These are phyloP conservation scores for Neonectria neomacrospora DNA, from an alignment of 2,329 filamentous ascomycete species.

Conservation along the genomic window DNA sequence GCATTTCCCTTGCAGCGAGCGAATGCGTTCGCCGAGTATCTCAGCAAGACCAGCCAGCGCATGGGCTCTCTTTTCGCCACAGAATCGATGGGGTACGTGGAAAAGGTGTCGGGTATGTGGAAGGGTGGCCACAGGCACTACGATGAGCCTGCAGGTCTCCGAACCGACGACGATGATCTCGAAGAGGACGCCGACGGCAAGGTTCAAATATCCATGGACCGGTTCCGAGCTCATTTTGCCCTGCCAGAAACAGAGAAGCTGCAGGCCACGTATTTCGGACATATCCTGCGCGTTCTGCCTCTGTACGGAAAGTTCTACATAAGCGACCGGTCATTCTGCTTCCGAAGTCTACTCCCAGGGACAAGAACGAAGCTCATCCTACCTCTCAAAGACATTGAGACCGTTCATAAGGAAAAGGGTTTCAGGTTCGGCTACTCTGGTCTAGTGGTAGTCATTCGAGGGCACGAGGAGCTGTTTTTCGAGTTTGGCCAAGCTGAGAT, in stretches of 20 bases:
- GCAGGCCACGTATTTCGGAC: constrained; percentile 91
- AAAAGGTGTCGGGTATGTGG: constrained; percentile 98
- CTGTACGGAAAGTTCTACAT: constrained; percentile 98
- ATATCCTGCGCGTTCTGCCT: constrained; percentile 87
- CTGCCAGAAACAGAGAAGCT: constrained; percentile 86
- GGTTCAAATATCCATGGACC: constrained; percentile 74
- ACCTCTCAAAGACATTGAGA: constrained; percentile 91
- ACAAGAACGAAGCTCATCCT: constrained; percentile 93
- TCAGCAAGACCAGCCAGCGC: constrained; percentile 80
- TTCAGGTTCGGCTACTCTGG: constrained; percentile 93
- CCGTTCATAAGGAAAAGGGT: constrained; percentile 92
- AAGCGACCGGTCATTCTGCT: constrained; percentile 88
- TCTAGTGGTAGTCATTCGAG: constrained; percentile 90
- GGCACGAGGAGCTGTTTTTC: constrained; percentile 96
- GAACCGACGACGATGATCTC: constrained; percentile 65
- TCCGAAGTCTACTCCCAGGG: constrained; percentile 88
- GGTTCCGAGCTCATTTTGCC: constrained; percentile 91
- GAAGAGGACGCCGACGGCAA: constrained; percentile 72
- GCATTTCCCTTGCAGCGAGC: constrained; percentile 86
- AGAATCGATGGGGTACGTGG: constrained; percentile 95
- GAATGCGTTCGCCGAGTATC: constrained; percentile 82
- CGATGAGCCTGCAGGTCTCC: constrained; percentile 66
- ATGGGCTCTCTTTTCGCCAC: constrained; percentile 86
- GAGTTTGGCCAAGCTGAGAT: constrained; percentile 83
- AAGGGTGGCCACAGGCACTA: constrained; percentile 92